Evolutionary conservation across 2,329 filamentous ascomycete species (phyloP).

Genomic region (Xylariaceae sp.): DNA sequence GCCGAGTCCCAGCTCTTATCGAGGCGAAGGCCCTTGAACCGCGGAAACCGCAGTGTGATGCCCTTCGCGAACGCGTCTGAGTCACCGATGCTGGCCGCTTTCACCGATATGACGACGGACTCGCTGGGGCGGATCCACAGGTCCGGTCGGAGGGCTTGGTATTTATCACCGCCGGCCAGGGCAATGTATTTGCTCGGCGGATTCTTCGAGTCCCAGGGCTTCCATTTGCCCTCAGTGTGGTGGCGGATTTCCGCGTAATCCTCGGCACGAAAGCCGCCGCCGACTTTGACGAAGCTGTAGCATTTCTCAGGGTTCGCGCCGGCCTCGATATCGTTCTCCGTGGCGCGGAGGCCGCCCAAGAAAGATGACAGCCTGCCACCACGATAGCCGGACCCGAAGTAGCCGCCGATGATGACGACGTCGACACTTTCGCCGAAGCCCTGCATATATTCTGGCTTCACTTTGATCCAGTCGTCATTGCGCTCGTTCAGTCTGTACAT

Average conservation of each 20-base stretch:
- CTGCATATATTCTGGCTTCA: slow-evolving; percentile 98
- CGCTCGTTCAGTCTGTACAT: slow-evolving; percentile 85
- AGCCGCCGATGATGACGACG: slow-evolving; percentile 86
- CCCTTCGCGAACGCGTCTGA: slow-evolving; percentile 79
- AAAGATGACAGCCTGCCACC: slow-evolving; percentile 85
- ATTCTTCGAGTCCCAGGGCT: slow-evolving; percentile 75
- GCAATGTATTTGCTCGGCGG: slow-evolving; percentile 80
- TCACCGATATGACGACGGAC: slow-evolving; percentile 85
- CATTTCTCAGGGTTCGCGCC: slow-evolving; percentile 72
- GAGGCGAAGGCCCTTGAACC: slow-evolving; percentile 79
- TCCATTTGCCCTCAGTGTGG: slow-evolving; percentile 89
- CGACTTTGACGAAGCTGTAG: slow-evolving; percentile 96
- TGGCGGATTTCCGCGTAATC: slow-evolving; percentile 86
- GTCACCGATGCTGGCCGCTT: slow-evolving; percentile 75
- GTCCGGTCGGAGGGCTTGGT: slow-evolving; percentile 78
- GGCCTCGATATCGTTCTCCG: slow-evolving; percentile 65
- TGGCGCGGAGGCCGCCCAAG: slow-evolving; percentile 81
- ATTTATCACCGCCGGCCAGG: slow-evolving; percentile 72
- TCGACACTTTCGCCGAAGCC: slow-evolving; percentile 95
- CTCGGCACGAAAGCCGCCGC: slow-evolving; percentile 83
- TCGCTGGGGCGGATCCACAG: slow-evolving; percentile 91
- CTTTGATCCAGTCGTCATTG: slow-evolving; percentile 97
- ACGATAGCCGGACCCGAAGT: slow-evolving; percentile 84
- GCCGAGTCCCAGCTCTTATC: slow-evolving; percentile 85
- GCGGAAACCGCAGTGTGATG: slow-evolving; percentile 84